phyloP scores from a whole-genome alignment of 2,329 filamentous ascomycete species.

The Hypomyces perniciosus region DNA sequence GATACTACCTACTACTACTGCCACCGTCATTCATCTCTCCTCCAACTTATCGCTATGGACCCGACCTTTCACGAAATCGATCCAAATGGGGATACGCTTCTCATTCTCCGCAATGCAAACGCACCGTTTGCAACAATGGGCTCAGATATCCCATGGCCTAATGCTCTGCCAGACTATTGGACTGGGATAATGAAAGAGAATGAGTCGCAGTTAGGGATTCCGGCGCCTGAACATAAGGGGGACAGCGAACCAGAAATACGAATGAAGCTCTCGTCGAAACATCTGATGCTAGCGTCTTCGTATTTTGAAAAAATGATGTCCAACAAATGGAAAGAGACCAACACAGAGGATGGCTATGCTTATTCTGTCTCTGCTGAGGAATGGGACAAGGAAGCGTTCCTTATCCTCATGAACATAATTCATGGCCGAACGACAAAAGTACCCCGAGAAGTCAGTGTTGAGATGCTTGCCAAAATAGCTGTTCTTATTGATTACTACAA shows the following conservation, averaged over 20 bases:
- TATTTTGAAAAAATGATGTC: conserved; percentile 15
- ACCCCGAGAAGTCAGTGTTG: conserved; percentile 29
- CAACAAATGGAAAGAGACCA: conserved; percentile 8
- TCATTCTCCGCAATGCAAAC: not conserved
- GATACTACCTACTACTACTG: too few species aligned
- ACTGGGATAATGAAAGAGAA: not conserved
- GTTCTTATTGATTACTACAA: conserved; percentile 38
- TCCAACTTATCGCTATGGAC: not conserved
- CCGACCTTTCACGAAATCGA: not conserved
- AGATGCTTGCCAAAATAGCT: conserved; percentile 37
- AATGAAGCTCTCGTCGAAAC: conserved; percentile 27
- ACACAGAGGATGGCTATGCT: not conserved
- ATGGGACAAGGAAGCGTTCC: conserved; percentile 33
- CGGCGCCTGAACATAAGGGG: not conserved
- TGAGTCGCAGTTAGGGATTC: not conserved
- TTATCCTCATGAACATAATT: conserved; percentile 37
- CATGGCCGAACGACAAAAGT: conserved; percentile 36
- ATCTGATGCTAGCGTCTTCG: conserved; percentile 28
- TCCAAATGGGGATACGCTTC: conserved; percentile 4
- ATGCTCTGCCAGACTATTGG: not conserved
- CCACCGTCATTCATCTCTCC: too few species aligned
- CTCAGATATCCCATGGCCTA: not conserved
- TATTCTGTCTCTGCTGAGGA: conserved; percentile 5
- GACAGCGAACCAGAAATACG: not conserved
- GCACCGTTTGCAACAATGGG: not conserved